Evolutionary conservation across 2,329 filamentous ascomycete genomes (phyloP).

Genomic region (Tolypocladium pustulatum): DNA sequence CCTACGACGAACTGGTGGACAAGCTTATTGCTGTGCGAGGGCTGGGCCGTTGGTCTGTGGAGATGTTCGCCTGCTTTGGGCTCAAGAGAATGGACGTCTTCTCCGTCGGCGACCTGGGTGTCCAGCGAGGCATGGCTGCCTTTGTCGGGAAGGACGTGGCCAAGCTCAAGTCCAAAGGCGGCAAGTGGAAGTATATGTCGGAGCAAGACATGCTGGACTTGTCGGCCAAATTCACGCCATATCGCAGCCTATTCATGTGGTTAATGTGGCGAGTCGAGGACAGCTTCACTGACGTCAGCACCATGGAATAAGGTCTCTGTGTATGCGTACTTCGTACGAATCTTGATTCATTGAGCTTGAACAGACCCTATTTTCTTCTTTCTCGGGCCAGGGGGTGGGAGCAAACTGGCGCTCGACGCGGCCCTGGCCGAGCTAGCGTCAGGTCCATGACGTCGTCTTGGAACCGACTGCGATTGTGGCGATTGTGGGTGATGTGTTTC

Average conservation of each 20-base stretch:
- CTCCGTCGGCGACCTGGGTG: constrained; percentile 80
- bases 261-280: constrained; percentile 90
- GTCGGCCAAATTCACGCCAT: constrained; percentile 71
- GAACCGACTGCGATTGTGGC: neutral
- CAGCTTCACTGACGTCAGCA: constrained; percentile 52
- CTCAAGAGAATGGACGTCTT: constrained; percentile 93
- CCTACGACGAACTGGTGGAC: constrained; percentile 78
- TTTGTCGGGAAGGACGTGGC: constrained; percentile 73
- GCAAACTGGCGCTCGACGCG: neutral
- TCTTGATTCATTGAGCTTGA: neutral
- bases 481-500: neutral
- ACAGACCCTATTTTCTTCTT: too few relatives aligned
- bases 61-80: constrained; percentile 98
- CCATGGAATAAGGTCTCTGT: constrained; percentile 32
- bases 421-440: neutral
- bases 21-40: constrained; percentile 78
- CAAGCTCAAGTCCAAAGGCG: constrained; percentile 69
- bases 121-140: constrained; percentile 89
- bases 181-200: constrained; percentile 97
- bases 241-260: constrained; percentile 94
- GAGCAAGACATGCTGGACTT: constrained; percentile 86
- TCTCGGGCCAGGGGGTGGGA: neutral
- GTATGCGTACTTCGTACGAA: neutral
- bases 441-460: neutral
- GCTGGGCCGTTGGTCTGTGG: constrained; percentile 80